phyloP scores from a whole-genome alignment of 305 asterid species.

The Coffea humblotiana region DNA sequence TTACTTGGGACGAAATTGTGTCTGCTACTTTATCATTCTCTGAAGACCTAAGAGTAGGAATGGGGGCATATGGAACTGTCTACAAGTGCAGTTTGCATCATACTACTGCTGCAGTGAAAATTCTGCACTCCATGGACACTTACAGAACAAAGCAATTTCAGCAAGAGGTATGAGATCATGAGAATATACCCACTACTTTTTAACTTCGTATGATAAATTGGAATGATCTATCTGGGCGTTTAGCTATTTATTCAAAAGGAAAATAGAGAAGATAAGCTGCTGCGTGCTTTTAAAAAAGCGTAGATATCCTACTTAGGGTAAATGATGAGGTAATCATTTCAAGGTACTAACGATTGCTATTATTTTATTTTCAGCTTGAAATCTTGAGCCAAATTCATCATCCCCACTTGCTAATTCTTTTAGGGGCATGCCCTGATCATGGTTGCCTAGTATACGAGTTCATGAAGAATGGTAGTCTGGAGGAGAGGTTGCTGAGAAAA shows the following conservation, averaged over 20 bases:
- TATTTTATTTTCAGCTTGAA: constrained; percentile 51
- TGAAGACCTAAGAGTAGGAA: constrained; percentile 72
- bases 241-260: neutral
- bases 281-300: neutral
- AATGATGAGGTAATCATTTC: neutral
- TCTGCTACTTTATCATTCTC: constrained; percentile 71
- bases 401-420: constrained; percentile 84
- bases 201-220: neutral
- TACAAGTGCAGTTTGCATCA: constrained; percentile 80
- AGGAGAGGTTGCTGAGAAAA: constrained; percentile 59
- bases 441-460: constrained; percentile 84
- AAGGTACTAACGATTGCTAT: constrained; percentile 19
- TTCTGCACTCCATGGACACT: constrained; percentile 69
- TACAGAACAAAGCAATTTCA: constrained; percentile 63
- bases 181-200: neutral
- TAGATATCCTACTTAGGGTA: neutral
- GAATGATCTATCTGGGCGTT: neutral
- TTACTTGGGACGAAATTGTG: constrained; percentile 76
- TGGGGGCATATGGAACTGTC: constrained; percentile 83
- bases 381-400: constrained; percentile 77
- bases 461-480: constrained; percentile 91
- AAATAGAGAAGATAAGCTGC: neutral
- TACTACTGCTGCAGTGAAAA: constrained; percentile 79
- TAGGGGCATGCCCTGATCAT: constrained; percentile 78
- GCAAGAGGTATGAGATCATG: constrained; percentile 66